Evolutionary conservation across 2,329 filamentous ascomycete species (phyloP).

Genomic region (Zalaria sp.): DNA sequence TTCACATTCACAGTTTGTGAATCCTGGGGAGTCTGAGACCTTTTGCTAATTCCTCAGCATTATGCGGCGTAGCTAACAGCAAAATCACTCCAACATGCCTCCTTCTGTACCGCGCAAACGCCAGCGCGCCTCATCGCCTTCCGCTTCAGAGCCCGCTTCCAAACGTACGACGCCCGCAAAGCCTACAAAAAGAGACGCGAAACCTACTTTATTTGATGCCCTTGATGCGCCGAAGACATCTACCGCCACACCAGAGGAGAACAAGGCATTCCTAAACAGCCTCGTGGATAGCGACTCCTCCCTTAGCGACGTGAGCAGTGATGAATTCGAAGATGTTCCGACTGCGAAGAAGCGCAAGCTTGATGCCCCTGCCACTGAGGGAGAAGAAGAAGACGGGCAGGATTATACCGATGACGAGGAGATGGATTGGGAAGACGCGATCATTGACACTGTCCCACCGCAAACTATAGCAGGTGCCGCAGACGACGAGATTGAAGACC

Average conservation of each 20-base stretch:
- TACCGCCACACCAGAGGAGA: slow-evolving; percentile 18
- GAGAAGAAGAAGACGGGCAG: slow-evolving; percentile 43
- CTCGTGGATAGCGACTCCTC: slow-evolving; percentile 23
- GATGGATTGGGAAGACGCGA: slow-evolving; percentile 45
- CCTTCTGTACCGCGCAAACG: slow-evolving; percentile 56
- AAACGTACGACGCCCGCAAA: slow-evolving; percentile 31
- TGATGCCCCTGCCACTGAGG: slow-evolving; percentile 38
- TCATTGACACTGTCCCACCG: slow-evolving; percentile 15
- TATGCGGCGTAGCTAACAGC: background rate
- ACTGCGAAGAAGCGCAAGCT: slow-evolving; percentile 28
- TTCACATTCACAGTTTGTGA: too few species aligned
- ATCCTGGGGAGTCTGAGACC: too few species aligned
- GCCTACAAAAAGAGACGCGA: slow-evolving; percentile 11
- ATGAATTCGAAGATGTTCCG: slow-evolving; percentile 36
- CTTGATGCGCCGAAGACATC: slow-evolving; percentile 24
- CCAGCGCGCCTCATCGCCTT: slow-evolving; percentile 19
- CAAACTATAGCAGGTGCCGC: slow-evolving; percentile 8
- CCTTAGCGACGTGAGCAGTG: slow-evolving; percentile 29
- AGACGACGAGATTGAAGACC: slow-evolving; percentile 14
- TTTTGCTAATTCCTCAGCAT: too few species aligned
- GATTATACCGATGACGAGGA: slow-evolving; percentile 50
- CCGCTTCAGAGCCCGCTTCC: slow-evolving; percentile 24
- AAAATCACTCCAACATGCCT: slow-evolving; percentile 40
- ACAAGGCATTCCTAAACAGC: slow-evolving; percentile 19
- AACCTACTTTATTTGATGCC: slow-evolving; percentile 29